Percentiles rank a stretch among this genome's conserved stretches.
These are phyloP conservation scores for Smithsoniella earleae DNA, from an alignment of 163 green algal genomes.

Conservation along the genomic window DNA sequence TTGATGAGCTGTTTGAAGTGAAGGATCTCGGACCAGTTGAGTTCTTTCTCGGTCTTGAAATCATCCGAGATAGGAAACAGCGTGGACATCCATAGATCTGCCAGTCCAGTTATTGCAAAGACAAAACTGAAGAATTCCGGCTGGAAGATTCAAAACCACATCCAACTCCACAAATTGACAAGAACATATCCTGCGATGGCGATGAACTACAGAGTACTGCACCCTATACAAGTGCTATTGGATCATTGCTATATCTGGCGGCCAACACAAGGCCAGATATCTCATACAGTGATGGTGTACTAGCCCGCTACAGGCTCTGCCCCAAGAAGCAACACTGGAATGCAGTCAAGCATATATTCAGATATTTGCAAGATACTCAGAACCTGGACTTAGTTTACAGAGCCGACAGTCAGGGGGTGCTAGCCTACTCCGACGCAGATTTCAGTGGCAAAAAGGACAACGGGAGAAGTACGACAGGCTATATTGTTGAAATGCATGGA, in stretches of 20 bases:
- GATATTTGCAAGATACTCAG: constrained; percentile 30
- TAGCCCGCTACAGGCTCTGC: constrained; percentile 34
- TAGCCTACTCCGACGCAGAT: constrained; percentile 40
- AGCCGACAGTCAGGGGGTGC: background rate
- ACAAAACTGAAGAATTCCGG: background rate
- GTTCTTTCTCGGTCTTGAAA: constrained; percentile 41
- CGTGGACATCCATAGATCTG: background rate
- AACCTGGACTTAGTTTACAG: constrained; percentile 30
- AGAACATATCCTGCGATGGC: too few species aligned
- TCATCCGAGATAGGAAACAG: constrained; percentile 35
- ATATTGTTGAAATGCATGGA: constrained; percentile 36
- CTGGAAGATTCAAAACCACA: too few species aligned
- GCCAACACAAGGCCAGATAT: too few species aligned
- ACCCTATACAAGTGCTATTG: constrained; percentile 38
- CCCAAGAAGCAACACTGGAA: constrained; percentile 32
- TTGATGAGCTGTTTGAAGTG: constrained; percentile 27
- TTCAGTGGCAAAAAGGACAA: constrained; percentile 35
- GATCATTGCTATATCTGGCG: constrained; percentile 37
- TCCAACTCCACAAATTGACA: too few species aligned
- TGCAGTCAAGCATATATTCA: constrained; percentile 33
- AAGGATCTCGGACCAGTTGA: constrained; percentile 37
- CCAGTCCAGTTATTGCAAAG: background rate
- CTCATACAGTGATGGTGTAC: constrained; percentile 30
- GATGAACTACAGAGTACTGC: too few species aligned
- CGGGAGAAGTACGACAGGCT: constrained; percentile 37